phyloP scores from a whole-genome alignment of 2,329 filamentous ascomycete species.

The Aspergillus fumigatus region DNA sequence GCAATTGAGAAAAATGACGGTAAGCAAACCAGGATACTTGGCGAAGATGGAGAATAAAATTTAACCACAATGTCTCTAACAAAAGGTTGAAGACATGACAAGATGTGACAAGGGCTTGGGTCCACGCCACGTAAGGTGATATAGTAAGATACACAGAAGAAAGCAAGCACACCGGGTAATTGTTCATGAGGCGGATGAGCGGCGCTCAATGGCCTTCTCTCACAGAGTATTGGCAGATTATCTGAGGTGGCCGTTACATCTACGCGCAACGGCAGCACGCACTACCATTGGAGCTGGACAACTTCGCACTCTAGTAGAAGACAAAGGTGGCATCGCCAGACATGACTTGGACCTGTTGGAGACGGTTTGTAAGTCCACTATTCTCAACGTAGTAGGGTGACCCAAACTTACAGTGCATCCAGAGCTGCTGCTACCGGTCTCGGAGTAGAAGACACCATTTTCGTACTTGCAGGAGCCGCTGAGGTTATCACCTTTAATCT shows the following conservation, averaged over 20 bases:
- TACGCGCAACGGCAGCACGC: conserved; percentile 6
- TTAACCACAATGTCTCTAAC: conserved; percentile 18
- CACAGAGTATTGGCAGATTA: not conserved
- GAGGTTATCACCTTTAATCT: conserved; percentile 63
- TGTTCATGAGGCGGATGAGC: conserved; percentile 27
- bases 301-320: conserved; percentile 29
- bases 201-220: not conserved
- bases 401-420: conserved; percentile 74
- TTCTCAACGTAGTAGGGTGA: not conserved
- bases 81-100: conserved; percentile 14
- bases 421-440: conserved; percentile 44
- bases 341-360: conserved; percentile 44
- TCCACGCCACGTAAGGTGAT: conserved; percentile 25
- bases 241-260: conserved; percentile 1
- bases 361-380: conserved; percentile 7
- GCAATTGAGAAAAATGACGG: conserved; percentile 1
- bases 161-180: conserved; percentile 25
- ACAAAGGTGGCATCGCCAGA: conserved; percentile 49
- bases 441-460: conserved; percentile 58
- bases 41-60: conserved; percentile 20
- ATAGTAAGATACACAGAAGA: conserved; percentile 37
- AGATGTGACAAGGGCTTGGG: conserved; percentile 23
- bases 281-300: not conserved
- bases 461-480: conserved; percentile 61
- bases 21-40: conserved; percentile 10